Percentiles rank a stretch among this genome's conserved stretches.
phyloP scores from a whole-genome alignment of 495 filamentous ascomycete genomes.

The Astrothelium subdiscretum region DNA sequence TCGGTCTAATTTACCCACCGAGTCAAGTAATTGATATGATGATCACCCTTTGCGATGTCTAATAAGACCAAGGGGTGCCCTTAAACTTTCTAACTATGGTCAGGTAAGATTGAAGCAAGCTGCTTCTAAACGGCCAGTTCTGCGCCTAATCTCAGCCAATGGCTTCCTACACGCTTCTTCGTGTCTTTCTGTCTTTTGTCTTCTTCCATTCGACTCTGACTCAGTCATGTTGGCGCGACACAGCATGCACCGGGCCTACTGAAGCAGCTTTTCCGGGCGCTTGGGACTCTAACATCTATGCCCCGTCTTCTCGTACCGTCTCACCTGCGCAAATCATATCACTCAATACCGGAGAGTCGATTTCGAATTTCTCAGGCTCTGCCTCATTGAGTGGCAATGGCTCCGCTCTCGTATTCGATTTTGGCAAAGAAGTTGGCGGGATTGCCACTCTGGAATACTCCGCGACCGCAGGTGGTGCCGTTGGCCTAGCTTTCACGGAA shows the following conservation, averaged over 20 bases:
- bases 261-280: conserved; percentile 43
- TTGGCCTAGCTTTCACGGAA: conserved; percentile 53
- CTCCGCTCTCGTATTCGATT: conserved; percentile 34
- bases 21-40: neutral
- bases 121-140: neutral
- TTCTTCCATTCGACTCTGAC: neutral
- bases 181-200: neutral
- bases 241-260: conserved; percentile 41
- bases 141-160: neutral
- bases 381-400: conserved; percentile 15
- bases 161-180: neutral
- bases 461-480: conserved; percentile 27
- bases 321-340: conserved; percentile 37
- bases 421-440: conserved; percentile 34
- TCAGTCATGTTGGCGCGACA: conserved; percentile 43
- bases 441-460: conserved; percentile 26
- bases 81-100: neutral
- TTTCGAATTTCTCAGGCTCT: conserved; percentile 21
- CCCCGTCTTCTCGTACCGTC: conserved; percentile 43
- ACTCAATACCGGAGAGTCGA: conserved; percentile 25
- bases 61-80: neutral
- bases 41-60: neutral
- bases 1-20: neutral
- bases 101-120: neutral
- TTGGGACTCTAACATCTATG: conserved; percentile 52